Base-by-base conservation (phyloP, 371 early-diverging fungal species). In the Basidiobolus meristosporus region DNA sequence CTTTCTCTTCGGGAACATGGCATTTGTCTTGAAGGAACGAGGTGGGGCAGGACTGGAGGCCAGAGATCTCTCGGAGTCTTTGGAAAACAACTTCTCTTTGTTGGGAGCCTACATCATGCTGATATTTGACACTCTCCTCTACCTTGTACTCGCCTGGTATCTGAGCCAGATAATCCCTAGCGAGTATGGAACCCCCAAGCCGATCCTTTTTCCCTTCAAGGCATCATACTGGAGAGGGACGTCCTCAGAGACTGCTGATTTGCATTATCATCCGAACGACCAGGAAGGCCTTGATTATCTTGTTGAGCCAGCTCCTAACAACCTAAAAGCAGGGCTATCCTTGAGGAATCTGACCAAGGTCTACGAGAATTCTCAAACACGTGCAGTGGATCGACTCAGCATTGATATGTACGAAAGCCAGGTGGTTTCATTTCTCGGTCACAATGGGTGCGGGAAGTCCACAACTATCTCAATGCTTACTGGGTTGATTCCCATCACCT, bases 371-470 rank as follows among this genome's bases (percentile, higher is more conserved):
- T n/a, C n/a, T n/a, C n/a, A n/a, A 15, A 47, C 58, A 31, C 44
- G 52, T 12, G 53, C 52, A 12, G 52, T 56, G 19, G 37, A 36
- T 4, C 51, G 53, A 14, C 22, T 56, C 40, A 45, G 46, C 33
- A 35, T 56, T n/a, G 48, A 53, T 14, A 44, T 56, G 15, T 47
- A 56, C 37, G 22, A 44, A 15, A 57, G 52, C 32, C 54, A 57
- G 42, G 54, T 54, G 31, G 31, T 68, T 37, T 66, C 68, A 1
- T 52, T 75, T 15, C 50, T 73, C 14, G 76, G 80, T 15, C 75
- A 76, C 46, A 80, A 80, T 52, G 80, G 80, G 12, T 77, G 75
- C 2, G 81, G 81, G 22, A 77, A 77, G 47, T 62, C 66, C 21
- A 75, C 74, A 0, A 52, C 64, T 17, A 68, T 67, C 47, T 61